Base-by-base conservation (phyloP, 2,329 filamentous ascomycete genomes). In the Scedosporium aurantiacum region DNA sequence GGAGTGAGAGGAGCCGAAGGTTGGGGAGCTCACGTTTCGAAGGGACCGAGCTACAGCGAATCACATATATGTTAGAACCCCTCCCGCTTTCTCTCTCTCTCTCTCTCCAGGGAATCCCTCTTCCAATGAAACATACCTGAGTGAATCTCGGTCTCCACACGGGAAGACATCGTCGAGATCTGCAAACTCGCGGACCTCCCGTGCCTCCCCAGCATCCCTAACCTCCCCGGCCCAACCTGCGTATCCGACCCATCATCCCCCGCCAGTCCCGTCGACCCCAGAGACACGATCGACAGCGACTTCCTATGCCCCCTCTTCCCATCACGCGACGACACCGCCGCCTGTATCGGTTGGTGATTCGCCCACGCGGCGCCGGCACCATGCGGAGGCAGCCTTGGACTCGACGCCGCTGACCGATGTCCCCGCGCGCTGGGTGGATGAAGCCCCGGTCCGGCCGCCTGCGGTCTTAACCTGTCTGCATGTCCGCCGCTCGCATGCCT, bases 141-240 rank as follows among this genome's bases (percentile, higher is more conserved):
- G 58, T 68, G 73, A 65, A 69, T 69, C 47, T 73, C 70, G 10
- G 70, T 70, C 64, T 64, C 79, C 79, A 56, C 85, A 78, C 64
- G 84, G 71, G 66, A 63, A 40, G 69, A 67, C 37, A 57, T 41
- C 21, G 59, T 56, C 52, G 47, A 21, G 12, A 93, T 87, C 71
- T 96, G 91, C 63, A 96, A 75, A 76, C 91, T 96, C 25, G 90
- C 84, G 43, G 91, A 91, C 60, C 91, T 82, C 57, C 80, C 84
- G 76, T 96, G 91, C 4, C 86, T 83, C 61, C 55, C 58, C 25
- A 43, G 60, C 58, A 25, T 61, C 57, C 28, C 63, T 60, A 8
- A 50, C 52, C 45, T 58, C 52, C 43, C 60, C 50, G 45, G 57
- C 37, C 18, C 27, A 41, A 41, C 43, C 23, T 57, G 54, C 28